A percentile compares a stretch with the other conserved stretches of the same genome.
Evolutionary conservation across 352 stramenopile species (phyloP).

Genomic region (Globisporangium barbulae): DNA sequence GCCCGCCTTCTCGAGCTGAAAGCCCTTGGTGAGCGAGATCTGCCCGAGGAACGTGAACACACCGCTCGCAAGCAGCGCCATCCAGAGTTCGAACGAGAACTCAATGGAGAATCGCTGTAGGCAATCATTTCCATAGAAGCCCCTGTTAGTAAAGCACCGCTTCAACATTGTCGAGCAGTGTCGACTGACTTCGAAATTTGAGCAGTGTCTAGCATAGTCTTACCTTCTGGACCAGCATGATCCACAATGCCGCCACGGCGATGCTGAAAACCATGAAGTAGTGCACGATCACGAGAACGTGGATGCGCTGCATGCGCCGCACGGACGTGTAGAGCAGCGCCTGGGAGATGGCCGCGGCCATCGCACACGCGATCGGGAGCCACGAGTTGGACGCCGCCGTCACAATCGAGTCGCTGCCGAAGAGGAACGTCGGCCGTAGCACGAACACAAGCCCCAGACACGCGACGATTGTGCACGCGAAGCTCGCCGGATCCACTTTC

Average conservation of each 20-base stretch:
- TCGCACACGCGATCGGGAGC: constrained; percentile 28
- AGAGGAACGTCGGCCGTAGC: constrained; percentile 35
- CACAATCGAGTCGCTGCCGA: constrained; percentile 25
- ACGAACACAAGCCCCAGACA: constrained; percentile 39
- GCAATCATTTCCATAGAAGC: no score
- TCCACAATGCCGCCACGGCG: constrained; percentile 31
- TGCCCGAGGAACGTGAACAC: constrained; percentile 51
- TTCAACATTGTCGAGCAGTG: constrained; percentile 8
- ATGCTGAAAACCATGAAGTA: constrained; percentile 58
- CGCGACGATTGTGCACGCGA: constrained; percentile 30
- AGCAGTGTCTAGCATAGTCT: not conserved
- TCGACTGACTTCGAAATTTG: not conserved
- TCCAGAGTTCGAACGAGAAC: constrained; percentile 36
- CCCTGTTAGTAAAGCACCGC: not conserved
- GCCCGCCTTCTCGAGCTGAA: constrained; percentile 68
- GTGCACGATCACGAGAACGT: constrained; percentile 50
- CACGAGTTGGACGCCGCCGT: constrained; percentile 16
- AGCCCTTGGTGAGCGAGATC: constrained; percentile 58
- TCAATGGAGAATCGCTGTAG: constrained; percentile 9
- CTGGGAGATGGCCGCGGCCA: constrained; percentile 42
- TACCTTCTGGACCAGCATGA: constrained; percentile 45
- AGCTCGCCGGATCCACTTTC: constrained; percentile 30
- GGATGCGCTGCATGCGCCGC: constrained; percentile 38
- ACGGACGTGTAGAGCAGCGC: constrained; percentile 50
- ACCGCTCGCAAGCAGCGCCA: constrained; percentile 40